These are phyloP conservation scores for Corymbia maculata DNA, from an alignment of 345 rosid species.

Conservation along the genomic window DNA sequence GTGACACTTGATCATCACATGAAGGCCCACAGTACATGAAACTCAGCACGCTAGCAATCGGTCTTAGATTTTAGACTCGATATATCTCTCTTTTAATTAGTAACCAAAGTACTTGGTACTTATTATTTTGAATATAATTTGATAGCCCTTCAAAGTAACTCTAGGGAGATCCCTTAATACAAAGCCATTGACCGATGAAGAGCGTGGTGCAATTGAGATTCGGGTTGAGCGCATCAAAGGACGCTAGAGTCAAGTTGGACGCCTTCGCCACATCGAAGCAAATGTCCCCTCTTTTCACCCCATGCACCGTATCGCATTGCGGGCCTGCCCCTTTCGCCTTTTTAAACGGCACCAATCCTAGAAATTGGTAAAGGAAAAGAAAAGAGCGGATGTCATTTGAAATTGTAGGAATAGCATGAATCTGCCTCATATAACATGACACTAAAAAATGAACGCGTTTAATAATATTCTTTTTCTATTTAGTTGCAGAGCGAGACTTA, in stretches of 20 bases:
- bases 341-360: neutral
- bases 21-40: neutral
- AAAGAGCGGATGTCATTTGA: neutral
- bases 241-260: neutral
- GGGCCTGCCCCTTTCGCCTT: fast-evolving
- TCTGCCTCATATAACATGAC: fast-evolving
- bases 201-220: neutral
- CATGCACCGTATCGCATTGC: neutral
- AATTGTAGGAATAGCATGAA: neutral
- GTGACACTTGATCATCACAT: neutral
- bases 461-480: neutral
- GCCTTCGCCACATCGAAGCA: neutral
- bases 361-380: neutral
- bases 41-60: neutral
- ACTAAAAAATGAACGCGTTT: neutral
- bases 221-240: neutral
- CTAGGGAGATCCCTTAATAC: neutral
- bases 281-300: neutral
- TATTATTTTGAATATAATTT: neutral
- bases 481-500: neutral
- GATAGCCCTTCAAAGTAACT: neutral
- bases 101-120: neutral
- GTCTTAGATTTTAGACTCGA: neutral
- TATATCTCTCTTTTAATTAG: neutral
- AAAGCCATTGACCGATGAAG: neutral